Evolutionary conservation across 2,329 filamentous ascomycete species (phyloP).

Genomic region (Fonsecaea pugnacius): DNA sequence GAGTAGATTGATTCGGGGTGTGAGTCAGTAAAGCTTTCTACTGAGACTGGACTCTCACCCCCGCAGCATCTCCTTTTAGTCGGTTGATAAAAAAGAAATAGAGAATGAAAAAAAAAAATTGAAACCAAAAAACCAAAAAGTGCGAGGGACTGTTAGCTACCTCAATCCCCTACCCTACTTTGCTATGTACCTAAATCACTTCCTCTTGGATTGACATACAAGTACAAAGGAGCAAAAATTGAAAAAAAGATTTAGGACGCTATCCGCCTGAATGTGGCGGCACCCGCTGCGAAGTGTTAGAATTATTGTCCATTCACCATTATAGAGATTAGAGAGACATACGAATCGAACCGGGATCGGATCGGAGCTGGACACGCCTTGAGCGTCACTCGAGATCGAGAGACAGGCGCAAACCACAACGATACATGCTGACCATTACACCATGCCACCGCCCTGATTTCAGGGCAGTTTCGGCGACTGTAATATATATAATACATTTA

Average conservation of each 20-base stretch:
- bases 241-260: not conserved
- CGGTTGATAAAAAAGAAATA: no score
- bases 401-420: conserved; percentile 17
- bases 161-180: no score
- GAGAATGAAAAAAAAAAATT: no score
- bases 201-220: not conserved
- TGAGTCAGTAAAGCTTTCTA: no score
- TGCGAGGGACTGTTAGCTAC: no score
- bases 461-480: not conserved
- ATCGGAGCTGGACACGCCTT: conserved; percentile 15
- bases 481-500: not conserved
- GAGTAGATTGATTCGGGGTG: no score
- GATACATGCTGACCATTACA: conserved; percentile 26
- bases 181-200: no score
- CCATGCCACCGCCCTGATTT: conserved; percentile 12
- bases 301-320: no score
- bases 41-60: no score
- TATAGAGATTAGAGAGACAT: not conserved
- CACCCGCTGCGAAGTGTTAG: not conserved
- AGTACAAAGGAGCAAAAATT: not conserved
- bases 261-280: not conserved
- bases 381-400: not conserved
- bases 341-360: conserved; percentile 18
- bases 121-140: no score
- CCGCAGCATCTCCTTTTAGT: no score